Evolutionary conservation across 192 early-diverging fungal genomes (phyloP), one percentile per base, ranked within the genome.

Genomic region (Chytriomyces hyalinus): DNA sequence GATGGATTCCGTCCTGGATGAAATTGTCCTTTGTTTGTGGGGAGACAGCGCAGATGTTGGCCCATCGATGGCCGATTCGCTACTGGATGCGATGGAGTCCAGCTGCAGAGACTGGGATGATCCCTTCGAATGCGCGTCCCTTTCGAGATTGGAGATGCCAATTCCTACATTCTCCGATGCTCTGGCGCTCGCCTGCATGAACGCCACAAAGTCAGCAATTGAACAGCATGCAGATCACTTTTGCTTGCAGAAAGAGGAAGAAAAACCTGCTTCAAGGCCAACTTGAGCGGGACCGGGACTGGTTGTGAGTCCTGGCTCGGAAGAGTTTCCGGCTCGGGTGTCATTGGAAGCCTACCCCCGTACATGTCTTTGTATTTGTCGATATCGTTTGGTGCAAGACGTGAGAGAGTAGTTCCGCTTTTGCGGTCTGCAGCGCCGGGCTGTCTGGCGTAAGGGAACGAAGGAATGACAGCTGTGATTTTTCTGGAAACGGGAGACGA

Each of bases 401-500:
- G 83, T 24, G 86, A 76, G 11, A 80, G 64, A 6, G 78, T 73
- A n/a, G 70, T 78, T 0, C 84, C 83, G 70, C 70, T 84, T 50
- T 76, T 67, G 43, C 84, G 80, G 78, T 84, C 84, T 10, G 85
- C 79, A 6, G 84, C 80, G 36, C 82, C 86, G 6, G 84, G 81
- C 67, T 88, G 87, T 13, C 94, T 90, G 49, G 94, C 93, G 81
- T 98, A 98, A 13, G 96, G 96, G 80, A 96, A 97, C 73, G 93
- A 94, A 43, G 96, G 96, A 49, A 97, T 90, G 17, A 98, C 94
- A 22, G 95, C 96, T 5, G 94, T 98, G 77, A 98, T 91, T 65
- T 95, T 88, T 20, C 86, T 87, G 17, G 26, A 24, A 24, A 24
- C 11, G 26, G 17, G 17, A 20, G 2, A 20, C 4, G 53, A 57